Evolutionary conservation across 163 green algal genomes (phyloP).

Genomic region (Trebouxiophyceae sp.): DNA sequence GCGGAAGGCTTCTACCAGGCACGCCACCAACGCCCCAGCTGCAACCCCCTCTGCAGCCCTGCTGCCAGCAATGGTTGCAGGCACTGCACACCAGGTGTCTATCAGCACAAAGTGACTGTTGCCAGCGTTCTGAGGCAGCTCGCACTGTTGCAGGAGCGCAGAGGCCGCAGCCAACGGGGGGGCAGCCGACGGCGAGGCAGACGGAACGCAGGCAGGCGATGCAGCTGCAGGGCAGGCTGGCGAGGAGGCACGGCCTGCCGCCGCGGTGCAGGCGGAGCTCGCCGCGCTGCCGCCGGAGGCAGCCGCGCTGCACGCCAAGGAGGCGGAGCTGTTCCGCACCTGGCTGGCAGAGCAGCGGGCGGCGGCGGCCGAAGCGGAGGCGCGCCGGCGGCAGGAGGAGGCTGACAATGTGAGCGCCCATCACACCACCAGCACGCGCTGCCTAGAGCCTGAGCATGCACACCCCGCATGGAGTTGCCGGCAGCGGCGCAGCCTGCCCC

Average conservation of each 20-base stretch:
- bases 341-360: slow-evolving; percentile 48
- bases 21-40: neutral
- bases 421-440: too few relatives aligned
- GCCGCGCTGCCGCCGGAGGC: slow-evolving; percentile 3
- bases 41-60: neutral
- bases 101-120: neutral
- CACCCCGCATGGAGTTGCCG: too few relatives aligned
- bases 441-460: too few relatives aligned
- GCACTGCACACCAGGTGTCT: neutral
- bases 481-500: too few relatives aligned
- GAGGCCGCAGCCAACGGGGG: neutral
- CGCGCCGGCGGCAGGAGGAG: slow-evolving; percentile 6
- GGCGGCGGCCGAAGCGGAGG: slow-evolving; percentile 26
- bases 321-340: slow-evolving; percentile 9
- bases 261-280: slow-evolving; percentile 17
- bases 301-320: slow-evolving; percentile 2
- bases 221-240: neutral
- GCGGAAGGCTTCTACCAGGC: slow-evolving; percentile 4
- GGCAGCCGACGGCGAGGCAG: neutral
- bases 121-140: neutral
- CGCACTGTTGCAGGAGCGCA: neutral
- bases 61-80: neutral
- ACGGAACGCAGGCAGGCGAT: neutral
- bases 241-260: neutral
- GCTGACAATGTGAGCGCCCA: slow-evolving; percentile 10